Base-by-base conservation (phyloP, 2,329 filamentous ascomycete genomes). In the Penicillium sp. region DNA sequence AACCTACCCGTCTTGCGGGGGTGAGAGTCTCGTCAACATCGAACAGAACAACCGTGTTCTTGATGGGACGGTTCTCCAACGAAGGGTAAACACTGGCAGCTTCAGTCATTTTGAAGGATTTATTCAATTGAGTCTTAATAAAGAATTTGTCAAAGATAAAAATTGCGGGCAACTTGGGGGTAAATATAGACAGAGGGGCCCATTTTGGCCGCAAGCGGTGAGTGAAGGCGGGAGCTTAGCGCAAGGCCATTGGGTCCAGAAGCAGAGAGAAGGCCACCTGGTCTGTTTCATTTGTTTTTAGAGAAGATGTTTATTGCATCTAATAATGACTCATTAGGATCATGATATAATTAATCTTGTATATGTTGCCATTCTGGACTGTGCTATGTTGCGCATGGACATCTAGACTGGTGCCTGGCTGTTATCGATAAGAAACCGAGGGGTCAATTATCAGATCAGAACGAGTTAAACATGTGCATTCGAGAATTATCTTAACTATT, bases 1-100 rank as follows among this genome's bases (percentile, higher is more conserved):
- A 38, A 75, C 82, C 61, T 81, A 95, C 90, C 69, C 84, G 82
- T 65, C 94, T 87, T 46, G 94, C 88, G 42, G 87, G 89, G 17
- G 92, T 94, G 67, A 99, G 85, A 31, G 94, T 97, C 71, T 86
- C 90, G 75, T 99, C 94, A 60, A 99, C 94, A 78, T 99, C 94
- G 78, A 99, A 99, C 63, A 99, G 88, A 72, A 86, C 88, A 77
- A 99, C 90, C 64, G 93, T 97, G 83, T 94, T 91, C 81, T 93
- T 91, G 77, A 97, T 80, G 43, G 91, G 90, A 67, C 94, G 91
- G 70, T 93, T 83, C 74, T 88, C 84, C 65, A 97, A 86, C 62
- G 91, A 85, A 56, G 92, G 89, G 78, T 88, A 90, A 37, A 71
- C 58, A 51, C 70, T 65, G 35, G 69, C 63, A 53, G 70, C 71